Conservation (phyloP, 257 asterid genomes). For the Solanum dulcamara region DNA sequence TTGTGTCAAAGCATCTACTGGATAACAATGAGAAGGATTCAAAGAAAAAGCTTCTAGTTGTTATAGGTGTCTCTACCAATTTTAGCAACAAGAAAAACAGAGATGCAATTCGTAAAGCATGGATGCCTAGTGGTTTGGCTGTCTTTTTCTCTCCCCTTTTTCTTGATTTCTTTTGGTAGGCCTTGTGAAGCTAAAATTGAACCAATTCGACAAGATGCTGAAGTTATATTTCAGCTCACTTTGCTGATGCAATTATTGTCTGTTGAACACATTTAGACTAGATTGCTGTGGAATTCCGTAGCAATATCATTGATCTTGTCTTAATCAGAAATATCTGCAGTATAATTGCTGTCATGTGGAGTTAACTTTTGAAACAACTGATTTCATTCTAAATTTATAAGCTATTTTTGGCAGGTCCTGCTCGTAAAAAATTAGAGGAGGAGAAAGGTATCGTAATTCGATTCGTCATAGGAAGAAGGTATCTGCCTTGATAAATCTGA, state of each 20-base stretch:
- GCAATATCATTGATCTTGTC: not conserved
- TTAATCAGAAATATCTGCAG: not conserved
- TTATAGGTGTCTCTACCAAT: conserved; percentile 61
- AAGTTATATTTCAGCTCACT: not conserved
- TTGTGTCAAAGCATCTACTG: conserved; percentile 30
- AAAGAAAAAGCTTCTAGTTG: conserved; percentile 65
- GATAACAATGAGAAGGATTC: conserved; percentile 26
- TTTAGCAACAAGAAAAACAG: conserved; percentile 72
- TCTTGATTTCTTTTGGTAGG: not conserved
- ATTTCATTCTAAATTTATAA: not conserved
- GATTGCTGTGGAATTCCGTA: not conserved
- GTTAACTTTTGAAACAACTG: not conserved
- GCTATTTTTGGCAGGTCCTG: conserved; percentile 32
- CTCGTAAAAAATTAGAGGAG: conserved; percentile 53
- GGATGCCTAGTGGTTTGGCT: conserved; percentile 68
- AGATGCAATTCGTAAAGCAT: conserved; percentile 86
- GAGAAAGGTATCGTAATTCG: conserved; percentile 67
- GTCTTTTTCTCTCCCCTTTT: not conserved
- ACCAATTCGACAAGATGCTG: not conserved
- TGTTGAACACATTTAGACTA: not conserved
- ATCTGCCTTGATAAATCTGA: conserved; percentile 10
- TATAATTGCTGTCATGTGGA: not conserved
- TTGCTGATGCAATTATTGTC: not conserved
- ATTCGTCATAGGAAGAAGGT: conserved; percentile 93
- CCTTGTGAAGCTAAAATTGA: not conserved